Base-by-base conservation (phyloP, 768 basidiomycete genomes). In the Boletus patriciae region DNA sequence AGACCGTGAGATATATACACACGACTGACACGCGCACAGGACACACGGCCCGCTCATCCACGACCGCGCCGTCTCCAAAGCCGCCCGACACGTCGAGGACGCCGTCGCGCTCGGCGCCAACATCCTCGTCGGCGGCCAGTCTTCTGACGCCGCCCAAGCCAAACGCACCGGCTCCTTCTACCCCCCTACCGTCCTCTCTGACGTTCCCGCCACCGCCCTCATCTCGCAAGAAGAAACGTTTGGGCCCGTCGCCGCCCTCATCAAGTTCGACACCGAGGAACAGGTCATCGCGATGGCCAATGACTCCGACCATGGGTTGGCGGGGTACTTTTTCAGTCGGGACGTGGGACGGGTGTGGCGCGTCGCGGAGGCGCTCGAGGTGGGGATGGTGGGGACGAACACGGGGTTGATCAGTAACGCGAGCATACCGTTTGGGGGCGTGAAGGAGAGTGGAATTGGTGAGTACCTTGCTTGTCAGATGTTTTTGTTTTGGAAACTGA, bases 21-120 rank as follows among this genome's bases (percentile, higher is more conserved):
- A 15, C 40, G 42, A 29, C 19, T 29, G 23, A 37, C 6, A 6
- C 23, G 4, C 36, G 1, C 57, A 38, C 60, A 92, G 90, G 42
- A 98, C 96, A 0, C 95, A 98, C 63, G 97, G 97, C 0, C 97
- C 97, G 15, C 80, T 99, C 47, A 97, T 99, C 58, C 95, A 98
- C 73, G 72, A 74, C 16, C 86, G 86, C 23, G 94, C 94, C 0
- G 76, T 94, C 49, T 83, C 88, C 64, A 99, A 99, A 73, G 93
- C 95, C 18, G 76, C 82, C 50, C 75, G 78, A 45, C 97, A 99
- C 74, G 84, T 99, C 58, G 81, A 92, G 27, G 94, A 98, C 62
- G 97, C 96, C 10, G 77, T 96, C 50, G 65, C 80, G 33, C 84
- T 83, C 52, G 97, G 97, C 33, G 97, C 94, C 1, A 88, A 88